Percentiles rank a stretch among this genome's conserved stretches.
Conservation (phyloP, 2,329 filamentous ascomycete species). For the Penicillium italicum region DNA sequence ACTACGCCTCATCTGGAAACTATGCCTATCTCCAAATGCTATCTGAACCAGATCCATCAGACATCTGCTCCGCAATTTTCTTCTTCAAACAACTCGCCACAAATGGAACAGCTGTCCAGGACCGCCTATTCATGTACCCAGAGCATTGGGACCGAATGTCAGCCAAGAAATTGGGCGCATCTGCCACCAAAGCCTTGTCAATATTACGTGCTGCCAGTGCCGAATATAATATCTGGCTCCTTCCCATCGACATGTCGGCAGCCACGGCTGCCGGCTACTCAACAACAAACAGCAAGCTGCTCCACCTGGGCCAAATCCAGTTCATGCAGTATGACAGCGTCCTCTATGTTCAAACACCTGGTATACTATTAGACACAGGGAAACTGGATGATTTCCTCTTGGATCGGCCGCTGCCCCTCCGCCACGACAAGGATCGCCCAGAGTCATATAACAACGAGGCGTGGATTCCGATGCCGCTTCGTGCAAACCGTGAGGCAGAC, state of each 20-base stretch:
- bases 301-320: constrained; percentile 38
- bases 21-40: constrained; percentile 46
- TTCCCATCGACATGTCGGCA: constrained; percentile 40
- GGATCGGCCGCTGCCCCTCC: constrained; percentile 32
- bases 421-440: constrained; percentile 30
- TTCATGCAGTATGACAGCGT: constrained; percentile 45
- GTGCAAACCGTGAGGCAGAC: constrained; percentile 29
- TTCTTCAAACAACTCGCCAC: constrained; percentile 42
- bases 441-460: constrained; percentile 40
- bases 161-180: constrained; percentile 21
- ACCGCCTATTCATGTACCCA: constrained; percentile 47
- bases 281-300: constrained; percentile 36
- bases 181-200: constrained; percentile 34
- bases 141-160: constrained; percentile 42
- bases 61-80: constrained; percentile 46
- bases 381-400: constrained; percentile 41
- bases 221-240: constrained; percentile 40
- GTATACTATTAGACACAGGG: constrained; percentile 37
- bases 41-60: constrained; percentile 40
- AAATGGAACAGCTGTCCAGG: constrained; percentile 35
- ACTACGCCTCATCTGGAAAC: constrained; percentile 21
- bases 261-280: constrained; percentile 33
- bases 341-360: constrained; percentile 43
- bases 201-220: constrained; percentile 40
- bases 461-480: constrained; percentile 37